Conservation (phyloP, 345 rosid species). For the Camelina laxa region DNA sequence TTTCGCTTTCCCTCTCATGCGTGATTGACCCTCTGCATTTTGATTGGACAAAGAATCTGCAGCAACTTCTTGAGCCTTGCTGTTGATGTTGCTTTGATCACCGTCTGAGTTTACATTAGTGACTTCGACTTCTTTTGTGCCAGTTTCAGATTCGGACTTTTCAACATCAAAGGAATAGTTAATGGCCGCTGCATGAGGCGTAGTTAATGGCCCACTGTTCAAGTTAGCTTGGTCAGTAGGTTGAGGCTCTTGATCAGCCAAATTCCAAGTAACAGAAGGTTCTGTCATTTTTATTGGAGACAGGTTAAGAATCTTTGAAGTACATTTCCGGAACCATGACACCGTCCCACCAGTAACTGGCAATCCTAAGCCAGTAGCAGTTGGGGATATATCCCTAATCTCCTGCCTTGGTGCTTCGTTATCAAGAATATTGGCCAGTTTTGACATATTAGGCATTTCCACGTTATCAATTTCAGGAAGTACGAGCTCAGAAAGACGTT, state of each 20-base stretch:
- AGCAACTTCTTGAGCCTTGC: slow-evolving; percentile 52
- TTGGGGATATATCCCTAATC: slow-evolving; percentile 41
- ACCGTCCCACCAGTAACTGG: slow-evolving; percentile 63
- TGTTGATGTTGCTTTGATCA: slow-evolving; percentile 60
- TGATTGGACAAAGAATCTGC: slow-evolving; percentile 61
- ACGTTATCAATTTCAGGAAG: slow-evolving; percentile 75
- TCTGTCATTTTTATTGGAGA: slow-evolving; percentile 72
- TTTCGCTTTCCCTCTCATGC: slow-evolving; percentile 60
- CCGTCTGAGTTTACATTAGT: slow-evolving; percentile 52
- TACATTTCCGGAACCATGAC: slow-evolving; percentile 86
- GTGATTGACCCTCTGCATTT: slow-evolving; percentile 53
- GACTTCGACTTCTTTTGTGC: slow-evolving; percentile 52
- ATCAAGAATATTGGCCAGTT: slow-evolving; percentile 45
- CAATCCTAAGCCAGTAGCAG: slow-evolving; percentile 47
- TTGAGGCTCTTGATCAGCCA: slow-evolving; percentile 39
- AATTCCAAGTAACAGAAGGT: slow-evolving; percentile 46
- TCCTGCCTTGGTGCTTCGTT: slow-evolving; percentile 40
- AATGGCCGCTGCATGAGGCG: slow-evolving; percentile 49
- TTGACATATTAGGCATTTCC: slow-evolving; percentile 54
- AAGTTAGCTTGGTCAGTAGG: slow-evolving; percentile 45
- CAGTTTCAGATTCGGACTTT: slow-evolving; percentile 51
- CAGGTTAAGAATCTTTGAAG: slow-evolving; percentile 72
- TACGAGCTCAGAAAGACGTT: slow-evolving; percentile 66
- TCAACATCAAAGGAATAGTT: slow-evolving; percentile 53
- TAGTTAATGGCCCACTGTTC: slow-evolving; percentile 53